Evolutionary conservation across 2,329 filamentous ascomycete genomes (phyloP), one percentile per base, ranked within the genome.

Genomic region (Zelopaecilomyces penicillatus): DNA sequence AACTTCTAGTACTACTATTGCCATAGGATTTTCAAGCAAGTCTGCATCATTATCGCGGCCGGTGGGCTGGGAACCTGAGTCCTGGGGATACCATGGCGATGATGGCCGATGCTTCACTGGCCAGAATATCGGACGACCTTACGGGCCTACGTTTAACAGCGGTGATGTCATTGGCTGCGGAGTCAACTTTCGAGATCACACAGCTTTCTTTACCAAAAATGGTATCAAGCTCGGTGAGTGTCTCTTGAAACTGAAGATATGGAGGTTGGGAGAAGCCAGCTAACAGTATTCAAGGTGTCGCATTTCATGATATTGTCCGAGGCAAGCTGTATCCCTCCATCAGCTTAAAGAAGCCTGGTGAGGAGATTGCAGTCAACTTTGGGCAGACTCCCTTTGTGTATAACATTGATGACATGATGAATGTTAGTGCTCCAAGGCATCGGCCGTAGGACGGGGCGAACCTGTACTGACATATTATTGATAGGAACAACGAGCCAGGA

Each of bases 351-450:
- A 82, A 76, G 57, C 63, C 72, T 1, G 77, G 78, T 37, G 81
- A 85, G 55, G 72, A 78, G 52, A 60, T 85, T 46, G 65, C 71
- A 48, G 76, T 72, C 52, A 85, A 85, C 57, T 85, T 85, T 65
- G 81, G 81, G 39, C 79, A 83, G 63, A 77, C 75, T 43, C 85
- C 85, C 4, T 97, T 97, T 63, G 75, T 87, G 37, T 98, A 85
- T 66, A 87, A 96, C 61, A 97, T 98, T 54, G 87, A 96, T 63
- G 77, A 78, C 48, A 78, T 93, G 74, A 83, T 95, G 69, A 76
- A 76, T 70, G 86, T 86, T 74, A 57, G 76, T 56, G 19, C 27
- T 33, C 45, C 8, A 39, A 28, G n/a, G 10, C 37, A 19, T 12
- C 30, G 11, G 35, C 35, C 10, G 35, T 37, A 19, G 19, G 35